phyloP scores from a whole-genome alignment of 345 rosid genomes.

The Salix caprea region DNA sequence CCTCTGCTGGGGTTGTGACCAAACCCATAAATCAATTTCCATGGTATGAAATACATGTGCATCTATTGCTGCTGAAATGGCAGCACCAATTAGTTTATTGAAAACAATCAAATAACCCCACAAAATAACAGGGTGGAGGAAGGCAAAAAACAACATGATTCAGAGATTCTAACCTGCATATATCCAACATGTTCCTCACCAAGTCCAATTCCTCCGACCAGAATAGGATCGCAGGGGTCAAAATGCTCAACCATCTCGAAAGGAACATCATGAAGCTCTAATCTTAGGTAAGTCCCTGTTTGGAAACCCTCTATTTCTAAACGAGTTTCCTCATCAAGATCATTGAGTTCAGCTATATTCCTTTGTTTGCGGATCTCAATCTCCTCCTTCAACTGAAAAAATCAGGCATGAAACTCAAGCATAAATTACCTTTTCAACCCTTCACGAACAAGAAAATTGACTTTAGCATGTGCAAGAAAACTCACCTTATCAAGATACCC shows the following conservation, averaged over 20 bases:
- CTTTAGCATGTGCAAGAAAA: background rate
- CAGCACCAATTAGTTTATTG: background rate
- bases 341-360: conserved; percentile 71
- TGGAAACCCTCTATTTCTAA: conserved; percentile 80
- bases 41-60: background rate
- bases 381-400: conserved; percentile 79
- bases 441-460: background rate
- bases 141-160: background rate
- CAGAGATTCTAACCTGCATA: conserved; percentile 71
- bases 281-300: conserved; percentile 74
- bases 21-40: background rate
- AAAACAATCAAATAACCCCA: background rate
- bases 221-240: conserved; percentile 81
- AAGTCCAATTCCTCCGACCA: conserved; percentile 82
- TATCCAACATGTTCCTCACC: conserved; percentile 89
- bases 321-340: conserved; percentile 73
- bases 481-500: conserved; percentile 73
- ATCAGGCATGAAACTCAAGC: conserved; percentile 20
- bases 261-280: conserved; percentile 89
- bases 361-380: conserved; percentile 69
- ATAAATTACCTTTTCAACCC: conserved; percentile 18
- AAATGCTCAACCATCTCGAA: conserved; percentile 89
- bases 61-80: background rate
- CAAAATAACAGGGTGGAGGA: background rate
- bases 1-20: background rate